phyloP scores from a whole-genome alignment of 2,329 filamentous ascomycete genomes.

The Colletotrichum sp. region DNA sequence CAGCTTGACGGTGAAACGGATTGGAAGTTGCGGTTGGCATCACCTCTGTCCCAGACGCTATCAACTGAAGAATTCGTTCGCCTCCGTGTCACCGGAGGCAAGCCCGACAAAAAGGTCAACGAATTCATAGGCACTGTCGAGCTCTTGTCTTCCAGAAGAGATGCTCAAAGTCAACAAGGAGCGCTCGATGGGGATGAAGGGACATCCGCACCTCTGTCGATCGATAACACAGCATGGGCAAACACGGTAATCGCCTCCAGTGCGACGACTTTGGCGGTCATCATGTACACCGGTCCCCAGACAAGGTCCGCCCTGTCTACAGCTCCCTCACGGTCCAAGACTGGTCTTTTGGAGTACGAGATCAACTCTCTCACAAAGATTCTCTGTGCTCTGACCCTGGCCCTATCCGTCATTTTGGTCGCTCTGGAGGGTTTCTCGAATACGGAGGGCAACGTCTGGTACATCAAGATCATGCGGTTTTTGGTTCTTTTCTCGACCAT shows the following conservation, averaged over 20 bases:
- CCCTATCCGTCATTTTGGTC: conserved; percentile 86
- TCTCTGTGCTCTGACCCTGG: conserved; percentile 84
- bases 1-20: conserved; percentile 98
- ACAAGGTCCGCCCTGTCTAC: conserved; percentile 94
- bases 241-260: conserved; percentile 97
- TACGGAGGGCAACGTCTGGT: conserved; percentile 76
- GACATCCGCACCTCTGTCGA: conserved; percentile 76
- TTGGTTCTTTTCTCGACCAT: conserved; percentile 99
- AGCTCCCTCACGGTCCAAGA: conserved; percentile 89
- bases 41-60: conserved; percentile 82
- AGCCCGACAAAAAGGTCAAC: conserved; percentile 92
- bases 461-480: conserved; percentile 97
- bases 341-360: conserved; percentile 90
- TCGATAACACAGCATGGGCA: conserved; percentile 98
- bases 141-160: conserved; percentile 61
- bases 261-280: conserved; percentile 83
- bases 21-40: conserved; percentile 93
- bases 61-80: conserved; percentile 72
- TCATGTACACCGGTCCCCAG: conserved; percentile 93
- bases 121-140: conserved; percentile 92
- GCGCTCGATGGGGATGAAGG: conserved; percentile 36
- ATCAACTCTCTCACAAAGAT: conserved; percentile 98
- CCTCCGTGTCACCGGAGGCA: conserved; percentile 77
- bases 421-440: conserved; percentile 81
- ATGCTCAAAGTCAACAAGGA: conserved; percentile 48